phyloP scores from a whole-genome alignment of 345 rosid genomes.

The Laguncularia racemosa region DNA sequence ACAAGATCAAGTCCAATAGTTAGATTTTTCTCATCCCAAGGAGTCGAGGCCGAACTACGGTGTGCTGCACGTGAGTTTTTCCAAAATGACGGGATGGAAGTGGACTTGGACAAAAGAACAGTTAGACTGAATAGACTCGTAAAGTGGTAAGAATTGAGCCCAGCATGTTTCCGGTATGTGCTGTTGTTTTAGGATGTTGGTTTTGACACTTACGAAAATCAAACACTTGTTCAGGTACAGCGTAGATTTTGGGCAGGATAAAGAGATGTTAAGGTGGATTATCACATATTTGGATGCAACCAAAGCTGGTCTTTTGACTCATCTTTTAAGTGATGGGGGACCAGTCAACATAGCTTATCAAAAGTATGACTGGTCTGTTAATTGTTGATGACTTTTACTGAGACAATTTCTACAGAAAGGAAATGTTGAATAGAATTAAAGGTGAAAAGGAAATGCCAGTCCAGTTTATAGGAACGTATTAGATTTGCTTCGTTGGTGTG shows the following conservation, averaged over 20 bases:
- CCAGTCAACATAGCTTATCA: constrained; percentile 55
- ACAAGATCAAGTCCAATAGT: constrained; percentile 71
- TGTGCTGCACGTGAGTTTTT: constrained; percentile 65
- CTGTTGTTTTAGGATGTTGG: background rate
- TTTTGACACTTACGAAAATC: too few species aligned
- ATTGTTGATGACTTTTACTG: constrained; percentile 19
- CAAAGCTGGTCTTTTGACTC: constrained; percentile 62
- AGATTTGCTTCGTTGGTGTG: too few species aligned
- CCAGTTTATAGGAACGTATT: too few species aligned
- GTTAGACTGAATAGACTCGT: constrained; percentile 55
- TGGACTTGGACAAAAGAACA: constrained; percentile 53
- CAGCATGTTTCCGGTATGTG: background rate
- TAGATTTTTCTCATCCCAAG: constrained; percentile 67
- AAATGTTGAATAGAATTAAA: too few species aligned
- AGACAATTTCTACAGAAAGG: background rate
- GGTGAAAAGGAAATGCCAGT: too few species aligned
- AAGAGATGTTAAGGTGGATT: constrained; percentile 62
- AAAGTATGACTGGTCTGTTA: constrained; percentile 73
- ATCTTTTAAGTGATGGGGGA: constrained; percentile 64
- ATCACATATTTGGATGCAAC: constrained; percentile 63
- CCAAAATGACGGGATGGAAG: constrained; percentile 51
- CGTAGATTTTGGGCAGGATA: constrained; percentile 65
- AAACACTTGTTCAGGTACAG: constrained; percentile 39
- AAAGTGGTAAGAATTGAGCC: constrained; percentile 48
- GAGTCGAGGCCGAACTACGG: constrained; percentile 61